Base-by-base conservation (phyloP, 306 rosid species). In the Corylus americana region DNA sequence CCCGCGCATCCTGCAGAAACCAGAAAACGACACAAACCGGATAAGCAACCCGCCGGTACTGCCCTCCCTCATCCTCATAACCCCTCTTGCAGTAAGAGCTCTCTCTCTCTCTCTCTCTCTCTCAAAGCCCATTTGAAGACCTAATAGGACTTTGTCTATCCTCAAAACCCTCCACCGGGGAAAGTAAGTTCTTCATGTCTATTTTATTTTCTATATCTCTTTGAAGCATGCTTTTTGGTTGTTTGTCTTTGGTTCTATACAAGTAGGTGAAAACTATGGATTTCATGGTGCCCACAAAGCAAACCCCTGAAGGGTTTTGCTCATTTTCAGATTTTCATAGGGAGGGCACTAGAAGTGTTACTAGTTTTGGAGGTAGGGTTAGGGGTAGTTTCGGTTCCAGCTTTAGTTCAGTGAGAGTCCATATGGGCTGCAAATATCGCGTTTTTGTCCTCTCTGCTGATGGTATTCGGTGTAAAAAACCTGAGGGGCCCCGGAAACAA, bases 261-360 rank as follows among this genome's bases (percentile, higher is more conserved):
- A 4, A 76, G 16, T 66, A 71, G 74, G 81, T 64, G 54, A 67
- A 66, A 63, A 4, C 53, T 25, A 90, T 90, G 92, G 89, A 88
- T 49, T 54, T 85, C 68, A 82, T 78, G 27, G 78, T 85, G 14
- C 83, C 82, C 35, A 68, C 85, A 51, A 85, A 68, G 75, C 79
- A 79, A 85, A 77, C 66, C 71, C 78, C 83, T 31, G 84, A 87
- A 49, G 90, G 94, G 22, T 83, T 90, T 70, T 80, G 58, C 80
- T 81, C 88, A 64, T 85, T 88, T 79, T 93, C 83, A 57, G 83
- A 50, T 73, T 69, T 85, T 22, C 75, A 73, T 64, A 77, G 44
- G 70, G 74, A 57, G 25, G 18, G 31, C 58, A 10, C 74, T 10
- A 83, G 53, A 74, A 81, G 73, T 16, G 63, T 22, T 57, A 49